phyloP scores from a whole-genome alignment of 129 eudicot genomes.

The Chrysanthemum seticuspe region DNA sequence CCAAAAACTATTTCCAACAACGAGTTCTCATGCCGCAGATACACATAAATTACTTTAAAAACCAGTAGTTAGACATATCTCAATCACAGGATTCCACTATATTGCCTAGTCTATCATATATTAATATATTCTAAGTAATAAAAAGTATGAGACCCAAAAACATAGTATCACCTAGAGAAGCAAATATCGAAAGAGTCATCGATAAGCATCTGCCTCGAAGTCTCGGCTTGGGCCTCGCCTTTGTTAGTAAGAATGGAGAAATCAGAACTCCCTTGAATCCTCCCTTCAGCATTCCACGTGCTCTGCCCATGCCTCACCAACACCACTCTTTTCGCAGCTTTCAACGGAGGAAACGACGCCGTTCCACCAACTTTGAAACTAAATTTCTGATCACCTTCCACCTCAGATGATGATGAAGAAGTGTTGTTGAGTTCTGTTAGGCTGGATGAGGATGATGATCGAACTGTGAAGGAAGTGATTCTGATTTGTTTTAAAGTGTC shows the following conservation, averaged over 20 bases:
- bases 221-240: conserved; percentile 90
- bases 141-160: not conserved
- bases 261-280: conserved; percentile 94
- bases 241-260: conserved; percentile 77
- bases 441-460: conserved; percentile 42
- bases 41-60: too few relatives aligned
- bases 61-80: too few relatives aligned
- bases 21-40: too few relatives aligned
- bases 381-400: conserved; percentile 22
- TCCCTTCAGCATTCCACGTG: conserved; percentile 96
- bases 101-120: too few relatives aligned
- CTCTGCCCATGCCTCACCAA: conserved; percentile 95
- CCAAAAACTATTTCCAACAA: too few relatives aligned
- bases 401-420: conserved; percentile 19
- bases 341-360: conserved; percentile 46
- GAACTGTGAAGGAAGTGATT: conserved; percentile 22
- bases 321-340: conserved; percentile 73
- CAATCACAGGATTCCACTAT: too few relatives aligned
- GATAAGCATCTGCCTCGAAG: conserved; percentile 75
- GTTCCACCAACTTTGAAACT: conserved; percentile 24
- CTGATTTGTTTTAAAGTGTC: conserved; percentile 10
- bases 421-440: conserved; percentile 32
- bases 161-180: conserved; percentile 56
- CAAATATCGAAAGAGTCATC: conserved; percentile 81
- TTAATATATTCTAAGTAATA: too few relatives aligned